Percentiles rank a stretch among this genome's conserved stretches.
Evolutionary conservation across 2,329 filamentous ascomycete genomes (phyloP).

Genomic region (Fusarium burgessii): DNA sequence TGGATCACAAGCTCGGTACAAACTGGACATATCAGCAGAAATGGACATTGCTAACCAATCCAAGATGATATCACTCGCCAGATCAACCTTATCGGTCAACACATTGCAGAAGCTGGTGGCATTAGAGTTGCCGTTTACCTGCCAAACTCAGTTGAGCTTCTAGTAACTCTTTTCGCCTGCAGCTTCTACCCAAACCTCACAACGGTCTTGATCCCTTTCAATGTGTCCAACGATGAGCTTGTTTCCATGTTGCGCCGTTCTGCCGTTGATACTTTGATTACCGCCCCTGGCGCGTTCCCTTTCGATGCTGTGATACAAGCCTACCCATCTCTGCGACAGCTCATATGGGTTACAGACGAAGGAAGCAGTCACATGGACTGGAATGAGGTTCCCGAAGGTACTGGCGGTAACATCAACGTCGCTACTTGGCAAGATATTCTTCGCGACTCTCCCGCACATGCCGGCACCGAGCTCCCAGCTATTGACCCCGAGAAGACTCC

Average conservation of each 20-base stretch:
- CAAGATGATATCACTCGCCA: slow-evolving; percentile 80
- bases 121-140: slow-evolving; percentile 89
- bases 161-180: slow-evolving; percentile 86
- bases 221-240: slow-evolving; percentile 76
- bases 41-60: slow-evolving; percentile 14
- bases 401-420: slow-evolving; percentile 80
- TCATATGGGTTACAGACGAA: slow-evolving; percentile 93
- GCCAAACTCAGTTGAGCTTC: slow-evolving; percentile 91
- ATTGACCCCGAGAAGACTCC: slow-evolving; percentile 66
- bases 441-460: slow-evolving; percentile 71
- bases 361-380: slow-evolving; percentile 95
- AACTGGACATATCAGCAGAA: background rate
- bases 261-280: slow-evolving; percentile 83
- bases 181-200: slow-evolving; percentile 86
- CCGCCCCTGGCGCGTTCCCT: slow-evolving; percentile 87
- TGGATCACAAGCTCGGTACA: slow-evolving; percentile 76
- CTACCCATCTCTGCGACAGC: slow-evolving; percentile 77
- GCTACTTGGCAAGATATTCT: slow-evolving; percentile 95
- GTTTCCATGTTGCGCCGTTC: slow-evolving; percentile 78
- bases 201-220: slow-evolving; percentile 86
- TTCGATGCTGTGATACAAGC: slow-evolving; percentile 77
- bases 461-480: slow-evolving; percentile 73
- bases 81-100: slow-evolving; percentile 87
- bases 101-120: slow-evolving; percentile 77
- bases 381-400: slow-evolving; percentile 86